phyloP scores from a whole-genome alignment of 2,329 filamentous ascomycete species.

The Sphaerulina musiva region DNA sequence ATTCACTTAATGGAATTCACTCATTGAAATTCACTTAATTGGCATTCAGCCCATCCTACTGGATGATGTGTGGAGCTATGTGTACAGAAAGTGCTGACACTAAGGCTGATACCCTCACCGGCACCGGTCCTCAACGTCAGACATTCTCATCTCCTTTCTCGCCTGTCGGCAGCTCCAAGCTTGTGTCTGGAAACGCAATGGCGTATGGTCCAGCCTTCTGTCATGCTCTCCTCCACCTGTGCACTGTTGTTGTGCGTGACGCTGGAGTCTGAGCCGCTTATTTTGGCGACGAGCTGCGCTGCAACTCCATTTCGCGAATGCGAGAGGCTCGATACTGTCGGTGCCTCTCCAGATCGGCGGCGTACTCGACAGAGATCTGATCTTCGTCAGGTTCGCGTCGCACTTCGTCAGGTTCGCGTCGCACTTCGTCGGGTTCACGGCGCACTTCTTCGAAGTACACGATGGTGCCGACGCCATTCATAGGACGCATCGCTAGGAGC shows the following conservation, averaged over 20 bases:
- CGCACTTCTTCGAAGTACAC: background rate
- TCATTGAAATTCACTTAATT: no score
- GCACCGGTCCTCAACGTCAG: no score
- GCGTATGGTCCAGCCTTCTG: no score
- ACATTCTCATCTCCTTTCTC: no score
- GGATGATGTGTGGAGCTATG: no score
- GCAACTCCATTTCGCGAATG: background rate
- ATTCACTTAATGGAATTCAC: no score
- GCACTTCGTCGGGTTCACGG: no score
- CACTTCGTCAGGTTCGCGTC: background rate
- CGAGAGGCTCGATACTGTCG: background rate
- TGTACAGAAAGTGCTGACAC: no score
- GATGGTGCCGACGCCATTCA: background rate
- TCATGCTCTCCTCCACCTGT: constrained; percentile 3
- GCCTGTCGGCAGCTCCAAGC: no score
- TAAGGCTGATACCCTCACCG: no score
- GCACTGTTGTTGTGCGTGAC: background rate
- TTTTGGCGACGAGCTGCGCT: background rate
- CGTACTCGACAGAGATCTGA: background rate
- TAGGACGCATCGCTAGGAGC: background rate
- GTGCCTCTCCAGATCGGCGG: constrained; percentile 2
- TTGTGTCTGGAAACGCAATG: no score
- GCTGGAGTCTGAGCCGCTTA: background rate
- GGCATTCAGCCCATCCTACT: no score
- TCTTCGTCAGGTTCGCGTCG: background rate